Percentiles rank a stretch among this genome's conserved stretches.
phyloP scores from a whole-genome alignment of 179 eudicot species.

The Beta macrorhiza region DNA sequence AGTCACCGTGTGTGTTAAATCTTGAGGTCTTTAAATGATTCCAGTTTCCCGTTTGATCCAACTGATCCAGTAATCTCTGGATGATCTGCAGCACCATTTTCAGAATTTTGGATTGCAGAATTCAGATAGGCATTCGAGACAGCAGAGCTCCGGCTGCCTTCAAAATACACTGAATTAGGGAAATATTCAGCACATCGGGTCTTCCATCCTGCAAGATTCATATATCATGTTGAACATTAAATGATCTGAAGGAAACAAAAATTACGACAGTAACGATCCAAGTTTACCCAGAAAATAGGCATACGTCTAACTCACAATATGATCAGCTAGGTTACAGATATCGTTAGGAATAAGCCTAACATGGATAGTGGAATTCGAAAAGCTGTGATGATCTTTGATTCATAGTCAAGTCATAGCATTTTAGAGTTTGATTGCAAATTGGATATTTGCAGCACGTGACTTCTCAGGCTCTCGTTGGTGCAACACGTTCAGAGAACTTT shows the following conservation, averaged over 20 bases:
- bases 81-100: slow-evolving; percentile 43
- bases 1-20: slow-evolving; percentile 30
- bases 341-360: background rate
- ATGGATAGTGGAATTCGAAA: no score
- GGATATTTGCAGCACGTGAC: no score
- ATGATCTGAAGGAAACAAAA: background rate
- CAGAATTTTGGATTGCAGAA: slow-evolving; percentile 32
- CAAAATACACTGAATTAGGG: slow-evolving; percentile 77
- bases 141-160: slow-evolving; percentile 67
- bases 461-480: no score
- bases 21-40: slow-evolving; percentile 51
- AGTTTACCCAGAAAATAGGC: background rate
- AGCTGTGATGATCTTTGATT: no score
- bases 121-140: slow-evolving; percentile 42
- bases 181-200: slow-evolving; percentile 69
- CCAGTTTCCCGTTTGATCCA: slow-evolving; percentile 59
- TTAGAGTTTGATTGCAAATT: no score
- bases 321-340: background rate
- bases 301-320: background rate
- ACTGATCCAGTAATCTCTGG: slow-evolving; percentile 25
- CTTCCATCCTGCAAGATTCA: slow-evolving; percentile 71
- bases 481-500: no score
- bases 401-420: no score
- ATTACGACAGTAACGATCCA: background rate
- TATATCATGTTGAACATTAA: background rate